These are phyloP conservation scores for Macrocystidia cucumis DNA, from an alignment of 1,284 basidiomycete species.

Conservation along the genomic window DNA sequence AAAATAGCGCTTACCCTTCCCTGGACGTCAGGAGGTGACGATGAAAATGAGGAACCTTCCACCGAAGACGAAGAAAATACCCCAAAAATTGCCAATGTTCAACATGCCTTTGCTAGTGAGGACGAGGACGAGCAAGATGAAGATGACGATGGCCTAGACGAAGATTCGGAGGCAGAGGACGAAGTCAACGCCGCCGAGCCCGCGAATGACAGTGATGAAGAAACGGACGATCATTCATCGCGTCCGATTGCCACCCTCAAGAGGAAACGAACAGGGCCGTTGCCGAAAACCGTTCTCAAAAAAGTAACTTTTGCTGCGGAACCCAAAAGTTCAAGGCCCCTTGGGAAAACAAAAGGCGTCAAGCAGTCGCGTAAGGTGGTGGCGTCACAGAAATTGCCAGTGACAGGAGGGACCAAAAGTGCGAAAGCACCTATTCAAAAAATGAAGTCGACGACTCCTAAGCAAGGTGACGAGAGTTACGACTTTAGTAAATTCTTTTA, in stretches of 20 bases:
- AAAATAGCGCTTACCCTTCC: constrained; percentile 46
- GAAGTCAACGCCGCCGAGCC: constrained; percentile 19
- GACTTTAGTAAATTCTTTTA: constrained; percentile 51
- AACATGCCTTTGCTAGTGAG: constrained; percentile 18
- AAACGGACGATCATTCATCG: constrained; percentile 16
- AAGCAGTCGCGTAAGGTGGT: constrained; percentile 4
- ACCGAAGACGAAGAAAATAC: constrained; percentile 28
- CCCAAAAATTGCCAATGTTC: too few species aligned
- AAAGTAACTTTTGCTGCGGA: constrained; percentile 34
- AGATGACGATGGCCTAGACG: constrained; percentile 16
- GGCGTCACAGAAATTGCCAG: constrained; percentile 9
- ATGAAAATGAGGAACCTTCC: constrained; percentile 19
- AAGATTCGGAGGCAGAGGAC: constrained; percentile 22
- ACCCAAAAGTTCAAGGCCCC: constrained; percentile 24
- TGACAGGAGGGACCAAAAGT: constrained; percentile 14
- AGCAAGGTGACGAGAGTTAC: constrained; percentile 33
- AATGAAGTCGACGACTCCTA: constrained; percentile 11
- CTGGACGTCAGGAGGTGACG: constrained; percentile 32
- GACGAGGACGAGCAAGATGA: constrained; percentile 18
- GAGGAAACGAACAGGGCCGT: constrained; percentile 32
- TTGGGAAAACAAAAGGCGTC: constrained; percentile 16
- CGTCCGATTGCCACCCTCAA: constrained; percentile 39
- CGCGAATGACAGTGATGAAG: constrained; percentile 22
- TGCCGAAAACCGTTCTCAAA: constrained; percentile 29
- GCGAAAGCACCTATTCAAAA: constrained; percentile 15